Percentiles rank a stretch among this genome's conserved stretches.
These are phyloP conservation scores for Alternaria alternata DNA, from an alignment of 2,329 filamentous ascomycete genomes.

Conservation along the genomic window DNA sequence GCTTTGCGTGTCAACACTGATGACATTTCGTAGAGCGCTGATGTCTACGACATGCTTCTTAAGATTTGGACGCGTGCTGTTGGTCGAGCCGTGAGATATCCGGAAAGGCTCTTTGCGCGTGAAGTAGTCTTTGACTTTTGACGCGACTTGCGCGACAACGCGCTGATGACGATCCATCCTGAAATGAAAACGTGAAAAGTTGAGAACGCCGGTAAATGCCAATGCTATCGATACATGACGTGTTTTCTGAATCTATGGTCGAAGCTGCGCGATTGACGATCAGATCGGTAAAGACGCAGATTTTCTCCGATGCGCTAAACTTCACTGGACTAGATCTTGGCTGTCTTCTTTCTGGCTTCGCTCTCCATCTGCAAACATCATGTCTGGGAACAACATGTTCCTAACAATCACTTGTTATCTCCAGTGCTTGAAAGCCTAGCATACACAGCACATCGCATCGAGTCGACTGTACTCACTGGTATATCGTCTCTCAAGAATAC, in stretches of 20 bases:
- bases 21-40: conserved; percentile 67
- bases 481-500: neutral
- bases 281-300: conserved; percentile 14
- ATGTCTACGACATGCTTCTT: conserved; percentile 67
- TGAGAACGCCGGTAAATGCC: conserved; percentile 19
- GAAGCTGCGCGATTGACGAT: neutral
- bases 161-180: conserved; percentile 54
- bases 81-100: conserved; percentile 81
- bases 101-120: conserved; percentile 67
- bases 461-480: neutral
- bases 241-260: neutral
- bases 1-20: conserved; percentile 63
- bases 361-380: neutral
- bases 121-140: conserved; percentile 60
- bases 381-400: neutral
- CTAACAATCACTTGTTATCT: neutral
- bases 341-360: neutral
- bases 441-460: neutral
- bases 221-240: conserved; percentile 32
- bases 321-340: conserved; percentile 3
- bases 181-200: neutral
- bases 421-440: neutral
- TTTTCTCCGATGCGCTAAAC: conserved; percentile 27
- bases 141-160: conserved; percentile 57
- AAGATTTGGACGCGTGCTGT: conserved; percentile 70